Base-by-base conservation (phyloP, 2,329 filamentous ascomycete genomes). In the Botrytis byssoidea region DNA sequence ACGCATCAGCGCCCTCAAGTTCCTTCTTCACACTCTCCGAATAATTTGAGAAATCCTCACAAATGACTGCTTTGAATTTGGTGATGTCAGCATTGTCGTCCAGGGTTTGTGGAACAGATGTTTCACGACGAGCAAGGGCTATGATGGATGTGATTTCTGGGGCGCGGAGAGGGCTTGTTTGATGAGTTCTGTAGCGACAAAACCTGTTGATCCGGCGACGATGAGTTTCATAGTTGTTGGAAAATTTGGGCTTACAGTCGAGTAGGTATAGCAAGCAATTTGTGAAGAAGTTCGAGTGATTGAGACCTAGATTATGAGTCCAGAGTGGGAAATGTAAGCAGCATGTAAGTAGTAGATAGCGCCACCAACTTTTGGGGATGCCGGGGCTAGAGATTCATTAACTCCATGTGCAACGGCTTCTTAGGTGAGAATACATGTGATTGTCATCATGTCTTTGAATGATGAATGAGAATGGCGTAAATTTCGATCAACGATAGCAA, bases 101-200 rank as follows among this genome's bases (percentile, higher is more conserved):
- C 1, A 70, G 5, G 25, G 70, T 63, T 75, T 78, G 46, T 48
- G 76, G 74, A 2, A 66, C 65, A 18, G 72, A 22, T 12, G 76
- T 77, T 18, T 77, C 73, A 20, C 77, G 76, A 18, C 82, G 79
- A 6, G 77, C 76, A 22, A 83, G 77, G 3, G 77, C 80, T 18
- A 81, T 70, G 29, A 83, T 75, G 2, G 79, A 80, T 8, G 79
- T 81, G 66, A 82, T 76, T 37, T 71, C 67, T 2, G 80, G 77
- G n/a, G n/a, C n/a, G n/a, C n/a, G 14, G 46, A 74, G 40, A 84
- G 75, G 35, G 78, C 79, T 77, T 83, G 81, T 18, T 79, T 78
- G 70, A 84, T 77, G 69, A 83, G 65, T 73, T 83, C 82, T 10
- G 78, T 80, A 32, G 79, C 82, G 10, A 83, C 77, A 46, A 82